Conservation (phyloP, 768 basidiomycete genomes). For the Tylopilus intermedius region DNA sequence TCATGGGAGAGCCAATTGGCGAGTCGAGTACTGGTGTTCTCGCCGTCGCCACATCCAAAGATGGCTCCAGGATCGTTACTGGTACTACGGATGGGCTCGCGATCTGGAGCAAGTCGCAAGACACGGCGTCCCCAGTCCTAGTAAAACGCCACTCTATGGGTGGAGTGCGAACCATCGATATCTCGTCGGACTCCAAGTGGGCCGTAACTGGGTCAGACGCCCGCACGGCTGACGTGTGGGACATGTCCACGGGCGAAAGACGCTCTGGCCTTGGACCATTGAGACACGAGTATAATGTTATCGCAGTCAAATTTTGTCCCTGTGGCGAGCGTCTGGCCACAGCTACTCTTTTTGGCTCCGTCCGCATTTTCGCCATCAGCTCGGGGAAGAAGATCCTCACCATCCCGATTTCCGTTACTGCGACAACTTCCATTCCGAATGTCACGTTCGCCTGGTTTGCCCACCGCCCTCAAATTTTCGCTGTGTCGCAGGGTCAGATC, state of each 20-base stretch:
- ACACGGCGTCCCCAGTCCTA: not conserved
- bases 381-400: conserved; percentile 13
- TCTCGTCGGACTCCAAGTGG: conserved; percentile 18
- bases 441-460: conserved; percentile 10
- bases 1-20: conserved; percentile 11
- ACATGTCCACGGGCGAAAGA: conserved; percentile 11
- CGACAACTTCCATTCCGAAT: not conserved
- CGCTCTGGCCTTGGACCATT: not conserved
- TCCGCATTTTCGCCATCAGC: conserved; percentile 9
- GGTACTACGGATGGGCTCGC: conserved; percentile 8
- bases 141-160: not conserved
- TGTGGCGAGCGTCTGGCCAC: conserved; percentile 16
- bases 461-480: conserved; percentile 11
- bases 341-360: conserved; percentile 18
- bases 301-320: conserved; percentile 18
- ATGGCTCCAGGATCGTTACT: conserved; percentile 8
- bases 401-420: conserved; percentile 13
- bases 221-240: conserved; percentile 11
- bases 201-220: conserved; percentile 17
- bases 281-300: conserved; percentile 17
- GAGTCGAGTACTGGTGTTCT: conserved; percentile 1
- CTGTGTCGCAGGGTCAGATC: conserved; percentile 16
- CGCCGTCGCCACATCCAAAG: conserved; percentile 9
- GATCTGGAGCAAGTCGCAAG: conserved; percentile 7
- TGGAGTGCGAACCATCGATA: conserved; percentile 14